Conservation (phyloP, 345 rosid genomes). For the Euphorbia lathyris region DNA sequence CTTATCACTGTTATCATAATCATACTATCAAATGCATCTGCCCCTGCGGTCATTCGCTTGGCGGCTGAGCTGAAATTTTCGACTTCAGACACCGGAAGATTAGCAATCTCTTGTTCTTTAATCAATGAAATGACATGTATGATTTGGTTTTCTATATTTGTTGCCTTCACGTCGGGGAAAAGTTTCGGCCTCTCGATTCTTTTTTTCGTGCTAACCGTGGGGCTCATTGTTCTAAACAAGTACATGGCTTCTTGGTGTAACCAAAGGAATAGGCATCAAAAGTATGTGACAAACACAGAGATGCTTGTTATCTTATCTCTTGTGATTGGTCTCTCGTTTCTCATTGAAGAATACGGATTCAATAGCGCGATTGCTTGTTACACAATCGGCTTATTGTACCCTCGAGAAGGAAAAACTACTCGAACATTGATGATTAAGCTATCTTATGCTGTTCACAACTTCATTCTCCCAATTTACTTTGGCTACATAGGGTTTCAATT, state of each 20-base stretch:
- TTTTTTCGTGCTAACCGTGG: conserved; percentile 28
- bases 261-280: conserved; percentile 49
- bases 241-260: conserved; percentile 58
- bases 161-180: conserved; percentile 19
- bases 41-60: conserved; percentile 63
- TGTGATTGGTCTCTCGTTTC: conserved; percentile 30
- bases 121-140: conserved; percentile 57
- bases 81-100: conserved; percentile 62
- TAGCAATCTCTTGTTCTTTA: conserved; percentile 53
- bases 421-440: conserved; percentile 63
- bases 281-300: conserved; percentile 58
- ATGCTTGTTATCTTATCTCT: conserved; percentile 43
- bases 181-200: conserved; percentile 29
- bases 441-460: conserved; percentile 61
- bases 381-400: conserved; percentile 65
- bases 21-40: conserved; percentile 56
- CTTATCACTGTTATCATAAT: conserved; percentile 35
- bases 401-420: conserved; percentile 71
- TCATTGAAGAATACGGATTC: conserved; percentile 40
- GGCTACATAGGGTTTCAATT: conserved; percentile 79
- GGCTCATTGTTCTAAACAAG: conserved; percentile 37
- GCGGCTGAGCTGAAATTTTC: conserved; percentile 64
- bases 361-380: conserved; percentile 50
- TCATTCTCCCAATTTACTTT: conserved; percentile 75
- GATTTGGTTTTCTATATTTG: conserved; percentile 22